Conservation (phyloP, 768 basidiomycete species). For the Suillus spraguei region DNA sequence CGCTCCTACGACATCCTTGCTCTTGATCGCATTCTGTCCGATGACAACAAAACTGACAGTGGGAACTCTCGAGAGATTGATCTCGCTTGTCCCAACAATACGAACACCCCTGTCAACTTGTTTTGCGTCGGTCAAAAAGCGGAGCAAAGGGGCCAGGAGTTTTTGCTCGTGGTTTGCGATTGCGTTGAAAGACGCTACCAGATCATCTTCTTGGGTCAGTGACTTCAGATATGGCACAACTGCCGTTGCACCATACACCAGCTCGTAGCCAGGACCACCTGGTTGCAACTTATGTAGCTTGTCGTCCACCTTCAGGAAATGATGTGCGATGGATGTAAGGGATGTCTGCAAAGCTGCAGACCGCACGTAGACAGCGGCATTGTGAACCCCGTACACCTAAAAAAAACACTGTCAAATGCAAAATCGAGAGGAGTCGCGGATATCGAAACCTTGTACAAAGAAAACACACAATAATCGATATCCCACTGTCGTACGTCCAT, state of each 20-base stretch:
- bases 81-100: conserved; percentile 62
- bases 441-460: conserved; percentile 68
- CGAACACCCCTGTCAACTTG: conserved; percentile 62
- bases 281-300: conserved; percentile 67
- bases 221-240: conserved; percentile 66
- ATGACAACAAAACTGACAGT: conserved; percentile 75
- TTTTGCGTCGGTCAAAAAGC: conserved; percentile 51
- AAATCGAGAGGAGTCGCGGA: not conserved
- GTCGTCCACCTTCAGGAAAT: conserved; percentile 57
- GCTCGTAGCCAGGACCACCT: conserved; percentile 77
- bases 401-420: not conserved
- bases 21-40: conserved; percentile 56
- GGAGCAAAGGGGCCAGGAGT: conserved; percentile 55
- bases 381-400: conserved; percentile 77
- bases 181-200: conserved; percentile 54
- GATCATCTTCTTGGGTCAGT: conserved; percentile 49
- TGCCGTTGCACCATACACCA: conserved; percentile 60
- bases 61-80: conserved; percentile 51
- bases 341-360: conserved; percentile 48
- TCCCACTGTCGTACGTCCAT: conserved; percentile 81
- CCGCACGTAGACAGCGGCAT: conserved; percentile 66
- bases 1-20: conserved; percentile 60
- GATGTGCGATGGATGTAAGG: conserved; percentile 62
- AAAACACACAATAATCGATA: conserved; percentile 71
- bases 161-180: conserved; percentile 65